These are phyloP conservation scores for Cantharellus cinnabarinus DNA, from an alignment of 768 basidiomycete species.

Conservation along the genomic window DNA sequence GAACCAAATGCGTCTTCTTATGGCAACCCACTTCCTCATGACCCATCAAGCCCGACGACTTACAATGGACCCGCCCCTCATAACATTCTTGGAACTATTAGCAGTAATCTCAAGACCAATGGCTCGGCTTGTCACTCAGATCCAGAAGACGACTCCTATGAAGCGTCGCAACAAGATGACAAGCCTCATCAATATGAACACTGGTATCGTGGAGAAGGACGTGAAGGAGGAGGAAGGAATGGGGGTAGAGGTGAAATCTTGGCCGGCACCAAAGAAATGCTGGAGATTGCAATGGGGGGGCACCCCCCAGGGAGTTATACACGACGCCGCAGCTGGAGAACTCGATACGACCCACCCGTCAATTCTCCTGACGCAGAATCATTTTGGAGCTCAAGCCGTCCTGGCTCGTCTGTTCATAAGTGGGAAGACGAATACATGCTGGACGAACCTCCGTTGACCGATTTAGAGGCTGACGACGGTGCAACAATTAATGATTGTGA, in stretches of 20 bases:
- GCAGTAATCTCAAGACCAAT: not conserved
- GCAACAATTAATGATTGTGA: not conserved
- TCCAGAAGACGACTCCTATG: not conserved
- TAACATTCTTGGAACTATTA: not conserved
- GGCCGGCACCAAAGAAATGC: slow-evolving; percentile 63
- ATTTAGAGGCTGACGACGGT: slow-evolving; percentile 34
- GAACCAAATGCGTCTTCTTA: too few relatives aligned
- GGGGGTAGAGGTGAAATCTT: slow-evolving; percentile 75
- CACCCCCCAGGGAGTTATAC: not conserved
- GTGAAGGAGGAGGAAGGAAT: slow-evolving; percentile 30
- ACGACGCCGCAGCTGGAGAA: not conserved
- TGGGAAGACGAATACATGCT: slow-evolving; percentile 23
- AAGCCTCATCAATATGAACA: slow-evolving; percentile 46
- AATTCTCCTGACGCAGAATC: not conserved
- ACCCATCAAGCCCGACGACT: not conserved
- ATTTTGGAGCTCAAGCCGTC: not conserved
- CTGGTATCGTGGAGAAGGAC: slow-evolving; percentile 77
- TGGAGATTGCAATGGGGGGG: slow-evolving; percentile 24
- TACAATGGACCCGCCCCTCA: not conserved
- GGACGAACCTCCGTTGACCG: slow-evolving; percentile 58
- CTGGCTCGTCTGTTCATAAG: not conserved
- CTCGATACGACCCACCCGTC: not conserved
- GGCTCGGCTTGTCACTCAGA: not conserved
- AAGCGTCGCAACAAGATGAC: not conserved
- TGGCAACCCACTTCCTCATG: not conserved